Base-by-base conservation (phyloP, 371 early-diverging fungal species). In the Rhizopus delemar region DNA sequence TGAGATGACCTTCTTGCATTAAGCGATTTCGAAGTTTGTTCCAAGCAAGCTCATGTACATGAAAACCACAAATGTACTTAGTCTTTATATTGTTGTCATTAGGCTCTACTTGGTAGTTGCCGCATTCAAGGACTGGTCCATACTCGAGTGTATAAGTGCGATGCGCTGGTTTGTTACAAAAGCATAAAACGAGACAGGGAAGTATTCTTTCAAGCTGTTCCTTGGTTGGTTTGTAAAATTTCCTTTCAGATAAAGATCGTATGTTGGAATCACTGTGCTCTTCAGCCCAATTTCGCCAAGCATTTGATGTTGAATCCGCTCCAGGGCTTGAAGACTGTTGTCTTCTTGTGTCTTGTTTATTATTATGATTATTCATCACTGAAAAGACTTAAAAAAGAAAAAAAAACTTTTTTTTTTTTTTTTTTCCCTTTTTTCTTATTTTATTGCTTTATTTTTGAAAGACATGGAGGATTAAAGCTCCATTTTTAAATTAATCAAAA, bases 1-100 rank as follows among this genome's bases (percentile, higher is more conserved):
- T 52, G 28, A 75, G 29, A 1, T 55, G 22, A 12, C 53, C 58
- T 0, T 55, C 28, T 15, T 56, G 46, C 3, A 66, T 35, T 11
- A 43, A 5, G 7, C 43, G 51, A 0, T 58, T 15, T 12, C 68
- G 62, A 35, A 76, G 56, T 41, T 55, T 32, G 11, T 65, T 58
- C 78, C 80, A 79, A 0, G 68, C 65, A 22, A 41, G 51, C 36
- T 72, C 60, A 53, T 81, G 82, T 7, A 79, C 56, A 62, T 81
- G 82, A 29, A 80, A 81, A 1, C 80, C 82, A 28, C 82, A 81
- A 16, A 77, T 60, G 28, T 35, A 39, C 33, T 39, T 22, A 1
- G 33, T 15, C n/a, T 32, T 46, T 16, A 0, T 16, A 9, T 41
- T 43, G 13, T n/a, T 36, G 5, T 31, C 12, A 12, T 7, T 39